A percentile compares a stretch with the other conserved stretches of the same genome.
phyloP scores from a whole-genome alignment of 345 rosid species.

The Crucihimalaya himalaica region DNA sequence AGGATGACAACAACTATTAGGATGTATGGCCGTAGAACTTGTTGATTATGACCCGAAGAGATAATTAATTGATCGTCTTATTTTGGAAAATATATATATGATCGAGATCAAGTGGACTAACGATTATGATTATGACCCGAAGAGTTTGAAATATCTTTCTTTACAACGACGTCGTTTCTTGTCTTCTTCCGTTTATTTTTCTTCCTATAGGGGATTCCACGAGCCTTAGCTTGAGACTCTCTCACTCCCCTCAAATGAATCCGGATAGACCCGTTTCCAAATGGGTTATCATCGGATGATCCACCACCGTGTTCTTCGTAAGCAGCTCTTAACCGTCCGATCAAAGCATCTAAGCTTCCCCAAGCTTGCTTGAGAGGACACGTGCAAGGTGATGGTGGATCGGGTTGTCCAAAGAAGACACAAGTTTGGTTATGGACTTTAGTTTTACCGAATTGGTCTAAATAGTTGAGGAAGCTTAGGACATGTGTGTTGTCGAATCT shows the following conservation, averaged over 20 bases:
- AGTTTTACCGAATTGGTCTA: constrained; percentile 85
- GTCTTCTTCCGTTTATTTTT: constrained; percentile 66
- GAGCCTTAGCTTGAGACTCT: constrained; percentile 81
- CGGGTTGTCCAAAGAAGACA: constrained; percentile 77
- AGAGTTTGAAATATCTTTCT: constrained; percentile 26
- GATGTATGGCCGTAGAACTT: no score
- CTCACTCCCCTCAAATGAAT: constrained; percentile 70
- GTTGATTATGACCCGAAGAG: no score
- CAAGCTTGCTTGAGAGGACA: constrained; percentile 85
- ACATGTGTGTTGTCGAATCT: constrained; percentile 66
- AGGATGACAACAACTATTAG: no score
- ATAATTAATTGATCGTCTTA: no score
- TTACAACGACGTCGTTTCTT: constrained; percentile 22
- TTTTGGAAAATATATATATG: background rate
- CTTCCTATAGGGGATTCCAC: constrained; percentile 83
- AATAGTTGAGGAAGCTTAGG: constrained; percentile 71
- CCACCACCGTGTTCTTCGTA: constrained; percentile 83
- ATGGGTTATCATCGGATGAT: constrained; percentile 66
- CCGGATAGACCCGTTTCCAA: constrained; percentile 79
- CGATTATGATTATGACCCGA: constrained; percentile 15
- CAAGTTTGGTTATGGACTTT: constrained; percentile 77
- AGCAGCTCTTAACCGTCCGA: constrained; percentile 84
- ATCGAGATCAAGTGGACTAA: constrained; percentile 11
- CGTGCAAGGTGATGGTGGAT: constrained; percentile 84
- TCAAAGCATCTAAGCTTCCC: constrained; percentile 91